These are phyloP conservation scores for Calonectria pseudoturangicola DNA, from an alignment of 2,329 filamentous ascomycete species.

Conservation along the genomic window DNA sequence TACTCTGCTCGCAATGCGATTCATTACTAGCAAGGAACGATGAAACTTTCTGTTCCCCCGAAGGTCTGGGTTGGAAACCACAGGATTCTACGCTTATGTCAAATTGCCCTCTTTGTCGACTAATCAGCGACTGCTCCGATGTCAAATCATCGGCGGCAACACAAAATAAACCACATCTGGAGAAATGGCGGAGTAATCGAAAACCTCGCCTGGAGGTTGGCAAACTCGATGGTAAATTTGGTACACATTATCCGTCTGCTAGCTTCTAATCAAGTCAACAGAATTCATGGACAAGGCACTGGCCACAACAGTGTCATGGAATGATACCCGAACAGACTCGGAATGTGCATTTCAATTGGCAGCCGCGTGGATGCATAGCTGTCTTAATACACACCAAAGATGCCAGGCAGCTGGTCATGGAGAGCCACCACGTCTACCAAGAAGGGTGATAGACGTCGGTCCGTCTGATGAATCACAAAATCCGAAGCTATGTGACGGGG, in stretches of 20 bases:
- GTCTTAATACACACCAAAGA: background rate
- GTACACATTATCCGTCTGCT: no score
- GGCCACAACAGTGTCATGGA: background rate
- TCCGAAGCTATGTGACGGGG: background rate
- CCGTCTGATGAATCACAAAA: background rate
- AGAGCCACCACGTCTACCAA: background rate
- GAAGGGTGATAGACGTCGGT: background rate
- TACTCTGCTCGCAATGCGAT: background rate
- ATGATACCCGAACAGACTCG: background rate
- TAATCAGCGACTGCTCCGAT: background rate
- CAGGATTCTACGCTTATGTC: background rate
- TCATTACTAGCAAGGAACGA: background rate
- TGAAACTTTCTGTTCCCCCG: background rate
- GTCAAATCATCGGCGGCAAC: background rate
- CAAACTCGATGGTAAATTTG: background rate
- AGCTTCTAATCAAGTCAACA: background rate
- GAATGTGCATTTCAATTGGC: slow-evolving; percentile 4
- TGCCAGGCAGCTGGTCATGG: background rate
- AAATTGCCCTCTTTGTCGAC: background rate
- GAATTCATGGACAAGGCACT: slow-evolving; percentile 10
- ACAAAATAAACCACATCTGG: no score
- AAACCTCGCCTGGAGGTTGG: slow-evolving; percentile 7
- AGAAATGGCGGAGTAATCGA: no score
- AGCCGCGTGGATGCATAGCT: slow-evolving; percentile 3
- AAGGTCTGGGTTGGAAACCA: background rate